phyloP scores from a whole-genome alignment of 106 monocot species.

The Dendrobium huoshanense region DNA sequence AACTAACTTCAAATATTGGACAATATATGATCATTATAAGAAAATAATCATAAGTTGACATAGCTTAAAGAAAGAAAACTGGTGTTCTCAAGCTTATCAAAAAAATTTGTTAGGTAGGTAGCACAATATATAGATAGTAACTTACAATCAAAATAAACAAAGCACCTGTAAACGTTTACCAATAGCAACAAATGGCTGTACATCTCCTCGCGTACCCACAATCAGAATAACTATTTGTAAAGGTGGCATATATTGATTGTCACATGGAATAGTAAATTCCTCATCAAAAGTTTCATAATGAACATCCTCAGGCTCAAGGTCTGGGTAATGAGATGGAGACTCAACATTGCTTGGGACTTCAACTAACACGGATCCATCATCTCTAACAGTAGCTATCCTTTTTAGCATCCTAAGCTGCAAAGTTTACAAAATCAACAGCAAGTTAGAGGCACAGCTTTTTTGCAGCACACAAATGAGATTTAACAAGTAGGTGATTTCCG shows the following conservation, averaged over 20 bases:
- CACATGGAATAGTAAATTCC: slow-evolving; percentile 33
- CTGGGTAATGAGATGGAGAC: slow-evolving; percentile 17
- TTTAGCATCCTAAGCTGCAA: slow-evolving; percentile 73
- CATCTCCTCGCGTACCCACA: slow-evolving; percentile 93
- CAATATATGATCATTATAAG: background rate
- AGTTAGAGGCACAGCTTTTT: background rate
- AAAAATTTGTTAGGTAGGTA: background rate
- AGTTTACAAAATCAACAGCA: background rate
- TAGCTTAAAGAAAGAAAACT: too few species aligned
- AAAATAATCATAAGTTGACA: too few species aligned
- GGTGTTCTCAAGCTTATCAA: background rate
- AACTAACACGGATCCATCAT: slow-evolving; percentile 74
- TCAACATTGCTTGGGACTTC: slow-evolving; percentile 63
- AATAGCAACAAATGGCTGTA: slow-evolving; percentile 90
- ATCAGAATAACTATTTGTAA: slow-evolving; percentile 90
- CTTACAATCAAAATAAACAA: slow-evolving; percentile 3
- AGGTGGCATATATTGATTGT: slow-evolving; percentile 56
- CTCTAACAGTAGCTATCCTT: slow-evolving; percentile 68
- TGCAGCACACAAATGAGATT: background rate
- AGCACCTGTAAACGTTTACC: slow-evolving; percentile 83
- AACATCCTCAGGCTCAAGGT: slow-evolving; percentile 26
- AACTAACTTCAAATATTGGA: background rate
- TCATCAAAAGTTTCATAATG: slow-evolving; percentile 37
- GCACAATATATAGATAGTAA: background rate
- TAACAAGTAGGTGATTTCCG: background rate